These are phyloP conservation scores for Jatropha multifida DNA, from an alignment of 441 rosid genomes.

Conservation along the genomic window DNA sequence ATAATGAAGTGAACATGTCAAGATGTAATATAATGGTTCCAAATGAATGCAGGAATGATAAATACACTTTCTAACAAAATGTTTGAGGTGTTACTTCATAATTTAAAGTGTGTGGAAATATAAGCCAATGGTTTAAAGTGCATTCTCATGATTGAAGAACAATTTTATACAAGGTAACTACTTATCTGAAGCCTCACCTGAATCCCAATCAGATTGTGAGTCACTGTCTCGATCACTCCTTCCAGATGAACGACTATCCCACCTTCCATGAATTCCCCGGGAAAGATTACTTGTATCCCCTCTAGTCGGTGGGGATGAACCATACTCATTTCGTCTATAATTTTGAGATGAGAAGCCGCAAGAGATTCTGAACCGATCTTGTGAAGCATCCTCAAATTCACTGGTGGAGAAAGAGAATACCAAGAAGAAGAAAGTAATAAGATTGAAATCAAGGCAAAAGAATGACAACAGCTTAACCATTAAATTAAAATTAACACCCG, in stretches of 20 bases:
- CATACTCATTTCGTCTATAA: constrained; percentile 70
- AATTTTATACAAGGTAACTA: constrained; percentile 5
- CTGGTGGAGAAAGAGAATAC: constrained; percentile 31
- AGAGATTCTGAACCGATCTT: constrained; percentile 59
- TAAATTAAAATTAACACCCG: background rate
- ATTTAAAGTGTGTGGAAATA: background rate
- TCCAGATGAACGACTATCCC: constrained; percentile 87
- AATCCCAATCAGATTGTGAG: constrained; percentile 72
- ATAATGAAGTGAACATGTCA: background rate
- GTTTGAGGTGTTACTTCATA: background rate
- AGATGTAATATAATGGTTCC: background rate
- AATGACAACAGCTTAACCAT: background rate
- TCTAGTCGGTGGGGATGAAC: constrained; percentile 89
- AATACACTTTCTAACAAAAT: background rate
- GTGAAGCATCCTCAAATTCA: constrained; percentile 63
- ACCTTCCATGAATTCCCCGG: constrained; percentile 68
- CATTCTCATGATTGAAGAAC: background rate
- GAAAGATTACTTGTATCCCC: constrained; percentile 64
- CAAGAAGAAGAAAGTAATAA: constrained; percentile 16
- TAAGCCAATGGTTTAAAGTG: background rate
- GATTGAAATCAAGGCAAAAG: constrained; percentile 4
- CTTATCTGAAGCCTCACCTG: constrained; percentile 48
- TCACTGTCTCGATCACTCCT: constrained; percentile 77
- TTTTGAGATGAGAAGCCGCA: constrained; percentile 57
- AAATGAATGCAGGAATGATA: background rate